phyloP scores from a whole-genome alignment of 176 grass and related monocot genomes.

The Musa schizocarpa region DNA sequence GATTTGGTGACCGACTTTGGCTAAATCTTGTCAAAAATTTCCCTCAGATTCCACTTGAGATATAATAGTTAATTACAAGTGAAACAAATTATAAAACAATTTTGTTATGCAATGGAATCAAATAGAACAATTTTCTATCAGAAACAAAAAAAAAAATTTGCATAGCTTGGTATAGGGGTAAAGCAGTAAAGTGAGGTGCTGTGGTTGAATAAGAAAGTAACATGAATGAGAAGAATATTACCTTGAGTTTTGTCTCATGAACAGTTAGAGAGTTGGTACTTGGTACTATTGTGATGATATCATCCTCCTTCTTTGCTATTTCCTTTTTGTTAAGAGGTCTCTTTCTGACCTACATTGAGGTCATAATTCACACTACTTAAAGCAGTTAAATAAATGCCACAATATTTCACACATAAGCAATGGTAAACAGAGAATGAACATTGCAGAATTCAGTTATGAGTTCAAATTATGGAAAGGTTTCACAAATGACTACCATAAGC shows the following conservation, averaged over 20 bases:
- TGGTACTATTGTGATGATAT: conserved; percentile 83
- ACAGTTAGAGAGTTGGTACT: conserved; percentile 71
- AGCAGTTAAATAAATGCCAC: neutral
- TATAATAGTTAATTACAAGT: neutral
- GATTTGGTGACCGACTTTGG: too few species aligned
- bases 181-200: neutral
- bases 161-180: neutral
- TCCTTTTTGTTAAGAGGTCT: conserved; percentile 97
- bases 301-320: conserved; percentile 89
- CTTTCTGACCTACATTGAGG: conserved; percentile 68
- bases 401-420: neutral
- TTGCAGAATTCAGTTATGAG: neutral
- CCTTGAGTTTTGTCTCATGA: conserved; percentile 99
- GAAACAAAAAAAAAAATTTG: neutral
- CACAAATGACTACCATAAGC: neutral
- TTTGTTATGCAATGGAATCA: neutral
- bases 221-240: conserved; percentile 26
- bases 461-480: neutral
- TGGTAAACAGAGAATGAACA: neutral
- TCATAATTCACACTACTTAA: neutral
- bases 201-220: neutral
- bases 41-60: neutral
- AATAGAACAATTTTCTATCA: neutral
- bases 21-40: neutral
- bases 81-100: neutral